Percentiles rank a stretch among this genome's conserved stretches.
phyloP scores from a whole-genome alignment of 2,329 filamentous ascomycete genomes.

The Fusarium sp. region DNA sequence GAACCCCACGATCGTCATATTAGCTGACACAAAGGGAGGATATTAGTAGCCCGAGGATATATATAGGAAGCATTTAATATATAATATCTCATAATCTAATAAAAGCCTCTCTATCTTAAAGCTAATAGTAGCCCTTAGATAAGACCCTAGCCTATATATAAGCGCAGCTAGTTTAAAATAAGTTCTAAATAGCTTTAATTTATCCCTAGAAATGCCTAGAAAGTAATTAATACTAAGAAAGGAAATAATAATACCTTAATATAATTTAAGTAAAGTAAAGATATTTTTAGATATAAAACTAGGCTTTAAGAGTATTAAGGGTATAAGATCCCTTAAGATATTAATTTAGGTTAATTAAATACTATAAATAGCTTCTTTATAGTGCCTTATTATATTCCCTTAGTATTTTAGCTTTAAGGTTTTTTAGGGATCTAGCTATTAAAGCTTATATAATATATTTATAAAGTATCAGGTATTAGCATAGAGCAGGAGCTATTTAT shows the following conservation, averaged over 20 bases:
- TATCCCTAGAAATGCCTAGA: neutral
- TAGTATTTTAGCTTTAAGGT: neutral
- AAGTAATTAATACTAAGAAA: neutral
- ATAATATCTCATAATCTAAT: neutral
- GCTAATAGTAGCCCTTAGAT: neutral
- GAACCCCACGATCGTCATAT: no score
- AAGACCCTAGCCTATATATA: slow-evolving; percentile 10
- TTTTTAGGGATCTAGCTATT: neutral
- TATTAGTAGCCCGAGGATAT: neutral
- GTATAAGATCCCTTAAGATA: neutral
- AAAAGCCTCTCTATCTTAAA: slow-evolving; percentile 4
- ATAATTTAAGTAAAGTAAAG: neutral
- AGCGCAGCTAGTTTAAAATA: slow-evolving; percentile 11
- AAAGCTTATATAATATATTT: slow-evolving; percentile 6
- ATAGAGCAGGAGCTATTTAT: no score
- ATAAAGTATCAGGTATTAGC: neutral
- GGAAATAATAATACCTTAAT: slow-evolving; percentile 6
- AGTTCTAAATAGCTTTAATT: slow-evolving; percentile 13
- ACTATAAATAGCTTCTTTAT: no score
- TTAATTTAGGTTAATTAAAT: no score
- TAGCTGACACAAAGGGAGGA: neutral
- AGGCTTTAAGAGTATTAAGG: rapidly evolving
- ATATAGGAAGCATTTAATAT: slow-evolving; percentile 15
- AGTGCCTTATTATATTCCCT: no score
- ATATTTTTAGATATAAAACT: neutral